Evolutionary conservation across 495 filamentous ascomycete species (phyloP).

Genomic region (Penicillium bovifimosum): DNA sequence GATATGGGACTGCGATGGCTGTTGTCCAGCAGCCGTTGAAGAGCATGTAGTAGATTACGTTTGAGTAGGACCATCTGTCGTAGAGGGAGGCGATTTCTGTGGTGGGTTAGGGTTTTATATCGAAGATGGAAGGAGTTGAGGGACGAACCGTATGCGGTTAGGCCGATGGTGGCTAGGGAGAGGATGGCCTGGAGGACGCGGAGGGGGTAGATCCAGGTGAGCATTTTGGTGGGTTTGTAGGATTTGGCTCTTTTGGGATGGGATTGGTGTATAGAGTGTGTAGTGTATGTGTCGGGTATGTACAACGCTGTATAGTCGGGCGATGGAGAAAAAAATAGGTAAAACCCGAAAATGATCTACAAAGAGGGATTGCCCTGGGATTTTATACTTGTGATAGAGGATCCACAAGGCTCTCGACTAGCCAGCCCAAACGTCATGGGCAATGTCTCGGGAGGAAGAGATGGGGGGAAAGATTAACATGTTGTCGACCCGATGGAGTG

Average conservation of each 20-base stretch:
- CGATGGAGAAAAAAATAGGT: neutral
- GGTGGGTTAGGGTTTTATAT: neutral
- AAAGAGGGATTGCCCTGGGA: neutral
- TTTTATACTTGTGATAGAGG: constrained; percentile 4
- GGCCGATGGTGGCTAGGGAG: constrained; percentile 56
- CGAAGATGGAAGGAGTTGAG: no score
- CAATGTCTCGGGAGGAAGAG: neutral
- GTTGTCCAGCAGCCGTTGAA: constrained; percentile 64
- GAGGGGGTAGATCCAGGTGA: constrained; percentile 39
- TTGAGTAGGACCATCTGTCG: constrained; percentile 25
- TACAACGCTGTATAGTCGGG: no score
- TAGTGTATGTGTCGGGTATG: neutral
- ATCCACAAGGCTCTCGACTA: neutral
- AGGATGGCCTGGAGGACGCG: constrained; percentile 57
- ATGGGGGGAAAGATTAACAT: neutral
- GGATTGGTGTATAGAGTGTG: neutral
- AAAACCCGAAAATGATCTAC: neutral
- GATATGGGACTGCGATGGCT: constrained; percentile 53
- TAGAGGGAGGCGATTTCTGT: constrained; percentile 26
- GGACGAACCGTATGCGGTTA: constrained; percentile 61
- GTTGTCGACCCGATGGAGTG: neutral
- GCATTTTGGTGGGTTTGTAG: constrained; percentile 13
- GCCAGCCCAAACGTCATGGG: constrained; percentile 1
- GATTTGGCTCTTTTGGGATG: neutral
- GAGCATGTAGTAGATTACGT: constrained; percentile 56